Evolutionary conservation across 257 asterid species (phyloP).

Genomic region (Scutellaria barbata): DNA sequence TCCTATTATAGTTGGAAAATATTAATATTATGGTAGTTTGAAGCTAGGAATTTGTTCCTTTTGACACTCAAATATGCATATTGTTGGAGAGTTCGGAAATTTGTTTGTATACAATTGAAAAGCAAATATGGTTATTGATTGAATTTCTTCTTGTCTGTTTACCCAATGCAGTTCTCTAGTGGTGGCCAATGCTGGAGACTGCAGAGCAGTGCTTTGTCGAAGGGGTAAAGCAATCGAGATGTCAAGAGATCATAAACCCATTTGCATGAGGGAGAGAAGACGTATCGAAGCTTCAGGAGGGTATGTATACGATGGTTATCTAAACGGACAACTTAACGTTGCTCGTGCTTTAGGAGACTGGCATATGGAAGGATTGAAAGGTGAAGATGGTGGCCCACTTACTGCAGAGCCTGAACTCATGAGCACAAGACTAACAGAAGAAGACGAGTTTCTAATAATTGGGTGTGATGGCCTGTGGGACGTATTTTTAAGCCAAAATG

Average conservation of each 20-base stretch:
- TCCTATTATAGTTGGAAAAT: too few relatives aligned
- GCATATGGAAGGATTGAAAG: conserved; percentile 91
- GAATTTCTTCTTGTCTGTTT: background rate
- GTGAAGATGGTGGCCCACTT: conserved; percentile 82
- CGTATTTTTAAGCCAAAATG: conserved; percentile 91
- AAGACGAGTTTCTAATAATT: conserved; percentile 89
- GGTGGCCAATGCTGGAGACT: conserved; percentile 98
- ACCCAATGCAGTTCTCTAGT: conserved; percentile 67
- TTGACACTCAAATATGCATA: too few relatives aligned
- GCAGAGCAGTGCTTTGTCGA: conserved; percentile 94
- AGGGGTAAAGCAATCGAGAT: conserved; percentile 94
- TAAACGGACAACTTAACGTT: conserved; percentile 88
- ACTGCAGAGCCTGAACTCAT: conserved; percentile 90
- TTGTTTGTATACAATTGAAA: too few relatives aligned
- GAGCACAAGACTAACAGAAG: conserved; percentile 69
- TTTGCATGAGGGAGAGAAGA: conserved; percentile 57
- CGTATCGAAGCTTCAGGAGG: conserved; percentile 98
- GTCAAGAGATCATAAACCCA: conserved; percentile 94
- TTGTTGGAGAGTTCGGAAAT: too few relatives aligned
- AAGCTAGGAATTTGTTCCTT: background rate
- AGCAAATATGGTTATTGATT: background rate
- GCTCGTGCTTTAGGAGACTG: conserved; percentile 98
- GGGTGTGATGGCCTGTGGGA: conserved; percentile 99
- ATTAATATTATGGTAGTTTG: too few relatives aligned
- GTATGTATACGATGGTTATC: conserved; percentile 80